Evolutionary conservation across 2,329 filamentous ascomycete species (phyloP).

Genomic region (Stachybotrys chartarum): DNA sequence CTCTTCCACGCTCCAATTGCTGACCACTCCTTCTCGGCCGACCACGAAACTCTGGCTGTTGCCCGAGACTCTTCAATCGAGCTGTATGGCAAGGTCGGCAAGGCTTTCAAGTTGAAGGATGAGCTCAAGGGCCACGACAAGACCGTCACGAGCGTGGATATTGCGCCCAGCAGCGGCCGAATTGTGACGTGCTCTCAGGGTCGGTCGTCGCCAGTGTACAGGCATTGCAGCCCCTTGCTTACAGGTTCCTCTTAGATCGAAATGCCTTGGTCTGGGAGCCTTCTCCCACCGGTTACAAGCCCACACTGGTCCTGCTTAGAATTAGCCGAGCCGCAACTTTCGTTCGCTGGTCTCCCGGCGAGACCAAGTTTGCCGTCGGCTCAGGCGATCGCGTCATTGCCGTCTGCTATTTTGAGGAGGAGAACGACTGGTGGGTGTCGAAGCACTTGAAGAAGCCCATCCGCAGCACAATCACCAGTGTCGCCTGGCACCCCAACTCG

Average conservation of each 20-base stretch:
- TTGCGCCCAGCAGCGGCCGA: slow-evolving; percentile 80
- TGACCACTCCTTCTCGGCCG: slow-evolving; percentile 96
- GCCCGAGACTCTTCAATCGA: slow-evolving; percentile 86
- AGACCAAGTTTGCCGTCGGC: slow-evolving; percentile 95
- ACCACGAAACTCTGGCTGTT: slow-evolving; percentile 82
- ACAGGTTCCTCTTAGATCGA: slow-evolving; percentile 54
- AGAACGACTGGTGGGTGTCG: slow-evolving; percentile 99
- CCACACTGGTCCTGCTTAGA: slow-evolving; percentile 89
- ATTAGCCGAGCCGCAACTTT: slow-evolving; percentile 96
- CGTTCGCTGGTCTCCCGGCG: slow-evolving; percentile 93
- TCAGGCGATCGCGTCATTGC: slow-evolving; percentile 93
- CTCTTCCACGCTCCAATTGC: slow-evolving; percentile 95
- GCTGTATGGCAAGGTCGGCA: slow-evolving; percentile 70
- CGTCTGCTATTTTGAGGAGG: slow-evolving; percentile 97
- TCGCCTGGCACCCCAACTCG: slow-evolving; percentile 96
- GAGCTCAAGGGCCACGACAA: slow-evolving; percentile 97
- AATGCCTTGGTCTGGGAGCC: slow-evolving; percentile 98
- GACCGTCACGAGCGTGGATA: slow-evolving; percentile 91
- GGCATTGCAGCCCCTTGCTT: slow-evolving; percentile 2
- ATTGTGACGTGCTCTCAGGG: slow-evolving; percentile 98
- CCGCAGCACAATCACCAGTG: slow-evolving; percentile 88
- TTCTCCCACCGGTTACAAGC: slow-evolving; percentile 88
- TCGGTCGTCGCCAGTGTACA: slow-evolving; percentile 26
- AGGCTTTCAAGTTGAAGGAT: slow-evolving; percentile 75
- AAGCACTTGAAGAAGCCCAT: slow-evolving; percentile 99